Base-by-base conservation (phyloP, 1,139 yeast species). In the Scheffersomyces illinoinensis region DNA sequence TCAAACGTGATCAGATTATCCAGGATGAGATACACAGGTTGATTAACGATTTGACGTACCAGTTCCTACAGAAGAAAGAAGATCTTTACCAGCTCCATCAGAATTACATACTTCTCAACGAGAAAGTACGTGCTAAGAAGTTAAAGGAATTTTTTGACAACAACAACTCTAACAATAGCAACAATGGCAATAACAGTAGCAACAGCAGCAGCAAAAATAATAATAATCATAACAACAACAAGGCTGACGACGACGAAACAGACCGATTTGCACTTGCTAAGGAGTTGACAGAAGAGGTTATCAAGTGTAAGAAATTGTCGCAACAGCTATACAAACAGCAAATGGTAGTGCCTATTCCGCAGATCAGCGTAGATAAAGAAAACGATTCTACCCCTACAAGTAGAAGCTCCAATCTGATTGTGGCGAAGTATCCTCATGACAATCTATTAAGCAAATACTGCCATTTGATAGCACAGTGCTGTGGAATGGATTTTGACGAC, bases 1-100 rank as follows among this genome's bases (percentile, higher is more conserved):
- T 64, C 48, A 67, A 68, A 19, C 66, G 69, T 53, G 82, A 78
- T 61, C 69, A 68, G 56, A 68, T 80, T 10, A 71, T 81, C 19
- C 85, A 81, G 61, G 84, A 79, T 53, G 85, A 81, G 62, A 77
- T 81, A 24, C 70, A 71, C 58, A 66, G 84, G 46, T 68, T 81
- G 52, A 65, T 75, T 43, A 80, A 79, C 60, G 85, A 81, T 63
- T 69, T 80, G 58, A 70, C 77, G 17, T 81, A 71, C 59, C 84
- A 77, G 63, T 67, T 68, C 19, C 66, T 80, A 53, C 77, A 75
- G 55, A 70, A 73, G 58, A 68, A 68, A 58, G 77, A 79, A 47
- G 79, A 78, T 55, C 65, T 77, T 23, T 68, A 66, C 4, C 60
- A 61, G 49, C 64, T 66, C 18, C 54, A 69, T 33, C 19, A 53